phyloP scores from a whole-genome alignment of 2,329 filamentous ascomycete species.

The Penicillium sumatraense region DNA sequence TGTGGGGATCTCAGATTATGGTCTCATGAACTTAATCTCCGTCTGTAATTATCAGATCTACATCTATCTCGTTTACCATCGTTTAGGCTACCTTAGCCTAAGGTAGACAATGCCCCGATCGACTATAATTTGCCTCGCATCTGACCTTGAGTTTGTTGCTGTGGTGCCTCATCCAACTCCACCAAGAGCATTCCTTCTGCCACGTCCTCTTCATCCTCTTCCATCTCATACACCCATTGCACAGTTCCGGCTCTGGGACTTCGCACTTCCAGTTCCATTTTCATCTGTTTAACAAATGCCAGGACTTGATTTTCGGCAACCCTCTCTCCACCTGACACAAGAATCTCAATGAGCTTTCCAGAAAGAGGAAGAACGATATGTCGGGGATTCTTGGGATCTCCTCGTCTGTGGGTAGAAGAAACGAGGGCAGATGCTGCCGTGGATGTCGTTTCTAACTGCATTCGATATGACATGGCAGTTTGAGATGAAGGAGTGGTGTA shows the following conservation, averaged over 20 bases:
- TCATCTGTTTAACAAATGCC: slow-evolving; percentile 68
- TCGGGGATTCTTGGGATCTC: slow-evolving; percentile 53
- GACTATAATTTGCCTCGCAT: slow-evolving; percentile 39
- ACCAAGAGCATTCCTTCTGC: slow-evolving; percentile 59
- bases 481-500: slow-evolving; percentile 48
- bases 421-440: slow-evolving; percentile 48
- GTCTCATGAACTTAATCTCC: no score
- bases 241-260: slow-evolving; percentile 53
- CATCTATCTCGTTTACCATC: no score
- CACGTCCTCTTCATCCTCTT: slow-evolving; percentile 57
- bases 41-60: not conserved
- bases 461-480: slow-evolving; percentile 47
- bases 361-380: slow-evolving; percentile 63
- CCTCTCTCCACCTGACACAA: slow-evolving; percentile 58
- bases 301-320: slow-evolving; percentile 58
- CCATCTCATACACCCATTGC: slow-evolving; percentile 57
- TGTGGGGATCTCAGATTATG: not conserved
- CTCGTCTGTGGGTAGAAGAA: slow-evolving; percentile 52
- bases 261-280: slow-evolving; percentile 70
- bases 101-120: no score
- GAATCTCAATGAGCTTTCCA: slow-evolving; percentile 63
- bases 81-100: no score
- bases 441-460: slow-evolving; percentile 51
- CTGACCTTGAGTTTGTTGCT: slow-evolving; percentile 18
- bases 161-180: slow-evolving; percentile 46